A percentile compares a stretch with the other conserved stretches of the same genome.
Evolutionary conservation across 768 basidiomycete species (phyloP).

Genomic region (Lactifluus piperatus): DNA sequence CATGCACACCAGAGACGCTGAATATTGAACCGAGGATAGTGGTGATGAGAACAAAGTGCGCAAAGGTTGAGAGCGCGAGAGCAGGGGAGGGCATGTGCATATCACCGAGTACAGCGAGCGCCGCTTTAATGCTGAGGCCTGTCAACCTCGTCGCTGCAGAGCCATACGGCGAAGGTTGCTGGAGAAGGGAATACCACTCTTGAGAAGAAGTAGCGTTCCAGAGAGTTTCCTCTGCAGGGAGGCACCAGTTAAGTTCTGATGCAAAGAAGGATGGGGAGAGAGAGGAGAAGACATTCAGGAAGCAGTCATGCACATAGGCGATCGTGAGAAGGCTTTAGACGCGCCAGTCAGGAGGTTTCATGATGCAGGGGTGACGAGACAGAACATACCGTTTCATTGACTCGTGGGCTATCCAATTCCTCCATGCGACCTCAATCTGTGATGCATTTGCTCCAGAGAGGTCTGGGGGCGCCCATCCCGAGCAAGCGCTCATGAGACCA

Average conservation of each 20-base stretch:
- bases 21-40: slow-evolving; percentile 20
- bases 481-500: slow-evolving; percentile 33
- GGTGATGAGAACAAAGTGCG: slow-evolving; percentile 24
- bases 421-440: slow-evolving; percentile 37
- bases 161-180: slow-evolving; percentile 28
- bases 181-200: slow-evolving; percentile 39
- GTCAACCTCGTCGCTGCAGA: slow-evolving; percentile 4
- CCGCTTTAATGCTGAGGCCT: slow-evolving; percentile 12
- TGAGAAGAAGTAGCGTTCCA: slow-evolving; percentile 38
- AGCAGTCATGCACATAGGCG: slow-evolving; percentile 45
- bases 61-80: slow-evolving; percentile 15
- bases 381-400: slow-evolving; percentile 40
- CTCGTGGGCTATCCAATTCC: slow-evolving; percentile 43
- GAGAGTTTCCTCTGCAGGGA: slow-evolving; percentile 43
- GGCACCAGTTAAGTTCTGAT: slow-evolving; percentile 36
- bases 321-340: slow-evolving; percentile 22
- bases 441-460: slow-evolving; percentile 26
- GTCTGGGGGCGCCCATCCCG: slow-evolving; percentile 32
- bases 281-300: slow-evolving; percentile 40
- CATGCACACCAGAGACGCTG: background rate
- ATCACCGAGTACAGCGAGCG: slow-evolving; percentile 17
- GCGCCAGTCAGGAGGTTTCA: background rate
- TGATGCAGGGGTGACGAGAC: background rate
- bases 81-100: slow-evolving; percentile 5
- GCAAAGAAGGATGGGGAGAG: slow-evolving; percentile 37